Percentiles rank a stretch among this genome's conserved stretches.
Conservation (phyloP, 805 yeast genomes). For the Komagataella ulmi region DNA sequence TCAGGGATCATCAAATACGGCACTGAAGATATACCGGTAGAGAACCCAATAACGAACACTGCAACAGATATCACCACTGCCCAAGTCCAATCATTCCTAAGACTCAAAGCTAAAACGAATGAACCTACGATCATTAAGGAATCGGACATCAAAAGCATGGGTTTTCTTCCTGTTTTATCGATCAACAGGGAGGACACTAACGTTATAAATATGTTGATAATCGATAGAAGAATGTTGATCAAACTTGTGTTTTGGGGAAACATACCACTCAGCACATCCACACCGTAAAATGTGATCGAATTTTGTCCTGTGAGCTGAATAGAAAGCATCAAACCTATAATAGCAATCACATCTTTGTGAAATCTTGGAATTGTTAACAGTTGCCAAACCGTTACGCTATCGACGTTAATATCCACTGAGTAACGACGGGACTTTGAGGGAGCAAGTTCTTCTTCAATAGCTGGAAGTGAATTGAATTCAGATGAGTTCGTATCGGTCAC, state of each 20-base stretch:
- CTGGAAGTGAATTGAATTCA: not conserved
- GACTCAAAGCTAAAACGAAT: constrained; percentile 1
- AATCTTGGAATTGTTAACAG: constrained; percentile 12
- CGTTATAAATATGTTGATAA: constrained; percentile 1
- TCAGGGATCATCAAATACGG: constrained; percentile 77
- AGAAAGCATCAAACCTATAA: constrained; percentile 22
- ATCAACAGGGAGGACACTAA: constrained; percentile 9
- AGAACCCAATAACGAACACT: constrained; percentile 4
- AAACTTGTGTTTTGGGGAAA: constrained; percentile 21
- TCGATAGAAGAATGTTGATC: constrained; percentile 3
- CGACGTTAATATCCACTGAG: constrained; percentile 16
- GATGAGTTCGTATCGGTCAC: not conserved
- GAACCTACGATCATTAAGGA: constrained; percentile 14
- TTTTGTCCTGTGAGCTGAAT: constrained; percentile 31
- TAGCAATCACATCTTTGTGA: constrained; percentile 12
- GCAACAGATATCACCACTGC: constrained; percentile 1
- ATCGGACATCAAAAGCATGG: constrained; percentile 22
- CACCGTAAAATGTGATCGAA: constrained; percentile 29
- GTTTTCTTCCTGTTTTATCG: constrained; percentile 26
- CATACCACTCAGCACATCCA: constrained; percentile 22
- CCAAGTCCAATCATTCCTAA: not conserved
- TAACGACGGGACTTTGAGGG: constrained; percentile 13
- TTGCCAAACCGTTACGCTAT: constrained; percentile 3
- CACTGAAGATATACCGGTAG: constrained; percentile 71
- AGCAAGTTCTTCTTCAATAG: constrained; percentile 2